Evolutionary conservation across 2,329 filamentous ascomycete genomes (phyloP), one percentile per base, ranked within the genome.

Genomic region (Claviceps cyperi): DNA sequence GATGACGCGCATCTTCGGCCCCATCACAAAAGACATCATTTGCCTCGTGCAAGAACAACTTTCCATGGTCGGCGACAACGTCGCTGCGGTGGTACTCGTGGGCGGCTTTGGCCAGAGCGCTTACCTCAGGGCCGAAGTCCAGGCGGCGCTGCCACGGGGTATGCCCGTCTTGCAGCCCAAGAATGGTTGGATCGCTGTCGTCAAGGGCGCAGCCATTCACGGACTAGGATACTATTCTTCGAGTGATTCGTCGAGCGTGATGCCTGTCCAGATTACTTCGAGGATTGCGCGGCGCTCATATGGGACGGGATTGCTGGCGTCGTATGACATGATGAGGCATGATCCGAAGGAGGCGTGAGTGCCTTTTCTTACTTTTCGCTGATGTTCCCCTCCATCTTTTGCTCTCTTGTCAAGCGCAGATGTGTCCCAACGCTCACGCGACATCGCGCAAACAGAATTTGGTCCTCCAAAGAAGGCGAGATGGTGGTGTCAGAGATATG

Each of bases 1-100:
- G 83, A 87, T 58, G 76, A 83, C 64, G 75, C 70, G 57, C 77
- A 64, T 68, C 13, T 66, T 67, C 50, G 63, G 64, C 4, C 65
- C 65, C 5, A 66, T 68, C 56, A 69, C 56, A 64, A 76, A 62
- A 63, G 61, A 69, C 19, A 63, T 69, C n/a, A 59, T 66, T 2
- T 65, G 66, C 2, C 64, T 70, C 4, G 66, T 74, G 45, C 64
- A 67, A 39, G 70, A 68, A 46, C 65, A 68, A 49, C 62, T 68
- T 28, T 56, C 58, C 13, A 64, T 67, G 64, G 65, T 62, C 3
- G 63, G 61, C 15, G 56, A 58, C 19, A 58, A 62, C 11, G 58
- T 68, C 11, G 57, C 64, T 1, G 65, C 69, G 14, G 66, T 75
- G 4, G 61, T 75, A 4, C 63, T 76, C 5, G 72, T 75, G 13